Evolutionary conservation across 1,284 basidiomycete species (phyloP).

Genomic region (Flammula alnicola): DNA sequence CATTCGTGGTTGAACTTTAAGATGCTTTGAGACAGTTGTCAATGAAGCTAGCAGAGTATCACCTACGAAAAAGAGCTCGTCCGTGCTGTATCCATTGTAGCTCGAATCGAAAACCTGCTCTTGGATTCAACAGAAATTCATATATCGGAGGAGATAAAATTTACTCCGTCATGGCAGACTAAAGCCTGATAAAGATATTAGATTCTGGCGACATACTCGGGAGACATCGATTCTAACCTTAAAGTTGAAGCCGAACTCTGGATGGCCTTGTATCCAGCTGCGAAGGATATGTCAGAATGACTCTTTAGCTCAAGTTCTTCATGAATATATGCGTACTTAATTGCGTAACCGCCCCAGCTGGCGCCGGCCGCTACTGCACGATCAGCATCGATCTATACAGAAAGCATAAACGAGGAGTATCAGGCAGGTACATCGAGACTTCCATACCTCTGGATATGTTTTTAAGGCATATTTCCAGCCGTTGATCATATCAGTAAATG

Average conservation of each 20-base stretch:
- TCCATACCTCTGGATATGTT: constrained; percentile 69
- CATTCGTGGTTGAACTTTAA: constrained; percentile 82
- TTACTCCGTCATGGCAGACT: constrained; percentile 86
- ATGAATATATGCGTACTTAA: constrained; percentile 59
- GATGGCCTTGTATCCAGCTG: constrained; percentile 95
- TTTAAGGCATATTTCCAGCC: constrained; percentile 78
- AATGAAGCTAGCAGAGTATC: neutral
- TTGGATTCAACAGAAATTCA: neutral
- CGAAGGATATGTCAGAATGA: constrained; percentile 12
- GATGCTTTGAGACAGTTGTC: neutral
- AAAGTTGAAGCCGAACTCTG: constrained; percentile 83
- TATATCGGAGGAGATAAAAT: constrained; percentile 26
- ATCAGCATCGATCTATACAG: constrained; percentile 80
- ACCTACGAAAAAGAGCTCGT: constrained; percentile 86
- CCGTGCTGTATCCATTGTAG: constrained; percentile 81
- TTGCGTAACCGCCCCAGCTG: constrained; percentile 83
- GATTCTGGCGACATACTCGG: neutral
- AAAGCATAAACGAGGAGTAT: constrained; percentile 3
- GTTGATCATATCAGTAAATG: constrained; percentile 79
- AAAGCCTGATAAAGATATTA: constrained; percentile 52
- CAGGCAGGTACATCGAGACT: neutral
- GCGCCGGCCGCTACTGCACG: constrained; percentile 83
- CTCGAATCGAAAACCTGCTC: constrained; percentile 67
- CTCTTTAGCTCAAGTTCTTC: neutral
- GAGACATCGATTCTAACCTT: constrained; percentile 47